Base-by-base conservation (phyloP, 306 rosid genomes). In the Boehmeria nivea region DNA sequence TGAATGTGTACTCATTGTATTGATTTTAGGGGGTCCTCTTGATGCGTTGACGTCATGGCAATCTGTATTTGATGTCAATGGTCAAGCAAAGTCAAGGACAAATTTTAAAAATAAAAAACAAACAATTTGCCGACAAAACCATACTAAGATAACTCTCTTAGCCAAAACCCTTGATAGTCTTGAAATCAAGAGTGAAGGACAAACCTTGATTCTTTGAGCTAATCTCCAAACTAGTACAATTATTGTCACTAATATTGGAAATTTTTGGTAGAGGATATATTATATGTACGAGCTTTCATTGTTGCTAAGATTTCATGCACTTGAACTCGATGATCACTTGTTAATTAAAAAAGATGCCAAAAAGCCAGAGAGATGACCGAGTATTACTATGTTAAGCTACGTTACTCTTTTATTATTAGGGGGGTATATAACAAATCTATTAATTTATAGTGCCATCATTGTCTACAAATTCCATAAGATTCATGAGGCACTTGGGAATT, bases 51-150 rank as follows among this genome's bases (percentile, higher is more conserved):
- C 60, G 40, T 38, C 50, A 47, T 8, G 21, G 7, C 37, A 48
- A n/a, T 34, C 3, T 42, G 64, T 49, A 42, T 40, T 48, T 48
- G 75, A 68, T 54, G 55, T 54, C 51, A 61, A 59, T 44, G 67
- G 69, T 72, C 70, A 60, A 37, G 39, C 49, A 39, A 40, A 15
- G 45, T 47, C 66, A 72, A 78, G 72, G 54, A 47, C 23, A 31
- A 31, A 31, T 31, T 4, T 4, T 31, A 31, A 31, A 31, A 31
- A 31, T 10, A 40, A 40, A 33, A 11, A 12, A 40, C 45, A 40
- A 40, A 4, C 12, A 8, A 9, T 11, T 64, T 76, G 73, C 73
- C 78, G 80, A 83, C 90, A 74, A 60, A 43, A 42, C 59, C 48
- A 12, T 34, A 34, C 16, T 48, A 25, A 18, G 43, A 14, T 25